These are phyloP conservation scores for Candida hispaniensis DNA, from an alignment of 805 yeast genomes.

Conservation along the genomic window DNA sequence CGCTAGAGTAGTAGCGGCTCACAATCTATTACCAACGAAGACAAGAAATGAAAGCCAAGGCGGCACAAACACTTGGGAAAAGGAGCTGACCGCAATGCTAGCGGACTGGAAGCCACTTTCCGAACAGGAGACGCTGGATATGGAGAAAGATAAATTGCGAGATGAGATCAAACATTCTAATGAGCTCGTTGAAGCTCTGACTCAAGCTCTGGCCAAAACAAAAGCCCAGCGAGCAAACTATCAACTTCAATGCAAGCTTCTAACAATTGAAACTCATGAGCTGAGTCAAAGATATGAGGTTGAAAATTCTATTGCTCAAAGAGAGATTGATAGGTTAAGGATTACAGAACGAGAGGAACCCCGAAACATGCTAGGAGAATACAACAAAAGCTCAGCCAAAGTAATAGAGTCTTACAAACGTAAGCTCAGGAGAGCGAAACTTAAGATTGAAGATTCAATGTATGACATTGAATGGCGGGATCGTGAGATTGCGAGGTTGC, in stretches of 20 bases:
- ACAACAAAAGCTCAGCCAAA: constrained; percentile 20
- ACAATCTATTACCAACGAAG: too few species aligned
- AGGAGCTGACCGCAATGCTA: too few species aligned
- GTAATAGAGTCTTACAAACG: constrained; percentile 30
- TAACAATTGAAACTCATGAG: constrained; percentile 36
- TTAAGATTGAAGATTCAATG: constrained; percentile 37
- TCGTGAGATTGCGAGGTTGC: constrained; percentile 35
- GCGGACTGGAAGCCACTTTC: constrained; percentile 12
- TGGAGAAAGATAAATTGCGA: constrained; percentile 9
- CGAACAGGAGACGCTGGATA: constrained; percentile 13
- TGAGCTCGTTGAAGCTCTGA: constrained; percentile 14
- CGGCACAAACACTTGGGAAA: constrained; percentile 1
- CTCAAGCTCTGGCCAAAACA: constrained; percentile 15
- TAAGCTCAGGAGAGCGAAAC: constrained; percentile 34
- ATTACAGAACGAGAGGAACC: constrained; percentile 26
- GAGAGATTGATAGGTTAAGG: constrained; percentile 38
- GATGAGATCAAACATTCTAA: constrained; percentile 15
- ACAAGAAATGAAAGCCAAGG: too few species aligned
- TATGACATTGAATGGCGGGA: constrained; percentile 36
- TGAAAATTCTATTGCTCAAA: constrained; percentile 35
- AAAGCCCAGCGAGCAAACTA: constrained; percentile 18
- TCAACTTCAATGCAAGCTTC: constrained; percentile 33
- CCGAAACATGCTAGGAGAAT: constrained; percentile 20
- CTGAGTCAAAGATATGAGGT: constrained; percentile 39
- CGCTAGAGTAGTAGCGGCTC: too few species aligned